Evolutionary conservation across 768 basidiomycete genomes (phyloP), one percentile per base, ranked within the genome.

Genomic region (Clavaria fumosa): DNA sequence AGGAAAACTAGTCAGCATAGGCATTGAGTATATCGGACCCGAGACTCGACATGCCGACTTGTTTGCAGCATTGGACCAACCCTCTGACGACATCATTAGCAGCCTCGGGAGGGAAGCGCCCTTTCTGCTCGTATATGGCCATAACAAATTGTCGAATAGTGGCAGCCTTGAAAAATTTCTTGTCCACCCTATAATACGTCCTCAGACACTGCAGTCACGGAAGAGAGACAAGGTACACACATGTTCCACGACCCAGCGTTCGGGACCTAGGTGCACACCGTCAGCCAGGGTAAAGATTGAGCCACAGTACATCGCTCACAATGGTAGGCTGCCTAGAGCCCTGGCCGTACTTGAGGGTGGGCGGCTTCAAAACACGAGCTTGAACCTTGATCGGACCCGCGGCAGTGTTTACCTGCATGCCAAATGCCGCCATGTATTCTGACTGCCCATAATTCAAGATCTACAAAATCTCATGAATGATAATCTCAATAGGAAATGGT

Each of bases 241-340:
- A 85, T 80, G 41, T 85, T 86, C 83, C 83, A 86, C 0, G 71
- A 56, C 4, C 83, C 83, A 38, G 82, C 72, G 4, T 52, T 58
- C 0, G 80, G 81, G 23, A 50, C 54, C 77, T 80, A 42, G 10
- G 35, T 27, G 30, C 18, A 24, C 3, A 24, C 19, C 43, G 20
- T 39, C 31, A 28, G 20, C 34, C 1, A 37, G 15, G 21, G 14
- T 7, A n/a, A n/a, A n/a, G 37, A 41, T 11, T 23, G 30, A 40
- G 18, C 30, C 18, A 5, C 38, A 20, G 36, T 11, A 17, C 38
- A 23, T 37, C 1, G 57, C 74, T 46, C 45, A 78, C 78, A 12
- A 80, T 70, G 5, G 65, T 73, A 5, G 59, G 56, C 45, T 74
- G 70, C 10, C 58, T 67, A 42, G 70, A 72, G 10, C 64, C 64